Percentiles rank a stretch among this genome's conserved stretches.
These are phyloP conservation scores for Solanum rostratum DNA, from an alignment of 257 asterid genomes.

Conservation along the genomic window DNA sequence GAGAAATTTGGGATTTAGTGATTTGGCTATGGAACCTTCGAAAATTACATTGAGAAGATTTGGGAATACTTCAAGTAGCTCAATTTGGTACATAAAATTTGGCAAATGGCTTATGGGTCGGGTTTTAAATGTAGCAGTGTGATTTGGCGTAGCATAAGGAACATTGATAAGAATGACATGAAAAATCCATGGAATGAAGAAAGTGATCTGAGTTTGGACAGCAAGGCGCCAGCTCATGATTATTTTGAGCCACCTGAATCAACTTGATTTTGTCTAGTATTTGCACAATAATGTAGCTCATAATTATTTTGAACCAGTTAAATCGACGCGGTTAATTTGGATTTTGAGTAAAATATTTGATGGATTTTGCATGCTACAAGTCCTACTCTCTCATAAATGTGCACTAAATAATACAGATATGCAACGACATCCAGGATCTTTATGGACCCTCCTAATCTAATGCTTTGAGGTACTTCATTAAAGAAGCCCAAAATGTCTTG, in stretches of 20 bases:
- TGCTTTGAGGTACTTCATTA: no score
- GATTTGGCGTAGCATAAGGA: neutral
- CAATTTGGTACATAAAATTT: neutral
- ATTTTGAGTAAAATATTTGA: no score
- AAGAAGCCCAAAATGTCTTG: no score
- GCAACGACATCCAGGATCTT: no score
- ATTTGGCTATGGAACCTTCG: slow-evolving; percentile 23
- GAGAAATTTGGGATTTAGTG: slow-evolving; percentile 19
- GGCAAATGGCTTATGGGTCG: neutral
- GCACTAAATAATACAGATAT: no score
- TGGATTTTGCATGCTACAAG: no score
- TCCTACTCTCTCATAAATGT: no score
- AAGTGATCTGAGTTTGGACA: neutral
- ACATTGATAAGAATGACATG: neutral
- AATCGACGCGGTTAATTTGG: no score
- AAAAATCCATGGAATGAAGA: neutral
- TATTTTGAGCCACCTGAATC: neutral
- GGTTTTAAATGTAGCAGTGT: neutral
- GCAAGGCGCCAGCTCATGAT: neutral
- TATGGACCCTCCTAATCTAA: no score
- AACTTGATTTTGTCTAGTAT: neutral
- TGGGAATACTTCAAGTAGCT: slow-evolving; percentile 39
- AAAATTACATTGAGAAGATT: slow-evolving; percentile 34
- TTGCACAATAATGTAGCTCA: neutral
- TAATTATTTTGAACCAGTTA: neutral